phyloP scores from a whole-genome alignment of 176 grass and related monocot genomes.

The Leersia perrieri region DNA sequence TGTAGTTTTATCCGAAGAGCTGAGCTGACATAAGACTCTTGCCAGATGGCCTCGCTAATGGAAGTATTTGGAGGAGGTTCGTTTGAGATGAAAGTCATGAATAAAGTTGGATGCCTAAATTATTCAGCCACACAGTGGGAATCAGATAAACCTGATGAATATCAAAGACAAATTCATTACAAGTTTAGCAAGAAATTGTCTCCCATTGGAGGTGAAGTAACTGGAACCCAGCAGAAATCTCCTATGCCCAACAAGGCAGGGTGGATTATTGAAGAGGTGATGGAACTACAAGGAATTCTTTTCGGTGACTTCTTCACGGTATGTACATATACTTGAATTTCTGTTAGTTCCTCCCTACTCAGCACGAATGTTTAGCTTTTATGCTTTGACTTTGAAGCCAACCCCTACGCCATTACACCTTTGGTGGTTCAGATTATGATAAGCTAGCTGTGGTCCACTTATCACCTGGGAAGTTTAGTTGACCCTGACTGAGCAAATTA shows the following conservation, averaged over 20 bases:
- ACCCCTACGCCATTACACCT: background rate
- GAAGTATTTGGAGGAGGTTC: conserved; percentile 66
- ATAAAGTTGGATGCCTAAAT: conserved; percentile 72
- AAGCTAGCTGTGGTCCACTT: background rate
- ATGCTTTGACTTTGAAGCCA: background rate
- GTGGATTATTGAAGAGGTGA: conserved; percentile 88
- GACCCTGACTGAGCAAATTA: conserved; percentile 11
- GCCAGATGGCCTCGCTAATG: conserved; percentile 69
- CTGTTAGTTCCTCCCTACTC: background rate
- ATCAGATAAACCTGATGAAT: conserved; percentile 58
- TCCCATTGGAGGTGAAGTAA: conserved; percentile 67
- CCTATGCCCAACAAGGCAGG: conserved; percentile 69
- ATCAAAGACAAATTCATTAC: conserved; percentile 72
- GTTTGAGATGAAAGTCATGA: conserved; percentile 81
- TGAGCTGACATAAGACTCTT: conserved; percentile 24
- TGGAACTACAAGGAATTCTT: conserved; percentile 79
- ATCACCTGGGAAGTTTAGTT: conserved; percentile 22
- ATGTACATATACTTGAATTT: conserved; percentile 29
- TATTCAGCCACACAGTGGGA: conserved; percentile 74
- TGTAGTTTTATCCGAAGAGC: conserved; percentile 11
- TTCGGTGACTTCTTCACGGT: conserved; percentile 94
- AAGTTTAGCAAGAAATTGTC: conserved; percentile 77
- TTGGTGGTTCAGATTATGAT: background rate
- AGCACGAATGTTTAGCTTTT: background rate
- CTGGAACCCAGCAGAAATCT: conserved; percentile 75